Evolutionary conservation across 192 early-diverging fungal species (phyloP).

Genomic region (Allomyces macrogynus): DNA sequence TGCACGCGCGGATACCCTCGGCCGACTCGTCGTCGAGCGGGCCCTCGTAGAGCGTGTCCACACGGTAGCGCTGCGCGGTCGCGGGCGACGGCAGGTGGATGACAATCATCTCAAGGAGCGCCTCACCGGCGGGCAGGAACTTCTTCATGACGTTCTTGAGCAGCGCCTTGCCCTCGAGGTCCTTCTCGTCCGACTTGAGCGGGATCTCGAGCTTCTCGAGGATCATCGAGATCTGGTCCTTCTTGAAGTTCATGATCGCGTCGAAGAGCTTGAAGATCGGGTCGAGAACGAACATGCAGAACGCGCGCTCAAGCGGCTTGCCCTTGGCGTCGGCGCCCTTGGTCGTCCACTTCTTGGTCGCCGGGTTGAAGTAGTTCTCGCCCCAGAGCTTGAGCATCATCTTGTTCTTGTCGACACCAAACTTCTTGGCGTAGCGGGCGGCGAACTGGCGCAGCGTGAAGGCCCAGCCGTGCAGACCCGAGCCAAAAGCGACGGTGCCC

Average conservation of each 20-base stretch:
- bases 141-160: slow-evolving; percentile 93
- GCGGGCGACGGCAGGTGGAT: slow-evolving; percentile 91
- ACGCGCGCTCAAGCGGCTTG: slow-evolving; percentile 78
- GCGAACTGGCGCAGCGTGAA: slow-evolving; percentile 98
- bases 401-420: slow-evolving; percentile 85
- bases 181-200: slow-evolving; percentile 70
- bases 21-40: slow-evolving; percentile 87
- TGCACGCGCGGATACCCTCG: slow-evolving; percentile 62
- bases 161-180: slow-evolving; percentile 76
- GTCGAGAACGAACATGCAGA: slow-evolving; percentile 91
- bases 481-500: slow-evolving; percentile 93
- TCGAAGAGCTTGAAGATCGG: slow-evolving; percentile 96
- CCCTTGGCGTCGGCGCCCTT: slow-evolving; percentile 53
- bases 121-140: slow-evolving; percentile 94
- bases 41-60: slow-evolving; percentile 87
- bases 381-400: slow-evolving; percentile 96
- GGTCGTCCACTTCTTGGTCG: slow-evolving; percentile 91
- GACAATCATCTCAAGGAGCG: slow-evolving; percentile 95
- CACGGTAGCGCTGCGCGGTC: slow-evolving; percentile 80
- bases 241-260: slow-evolving; percentile 88
- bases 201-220: slow-evolving; percentile 69
- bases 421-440: slow-evolving; percentile 89
- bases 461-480: slow-evolving; percentile 97
- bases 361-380: slow-evolving; percentile 97
- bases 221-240: slow-evolving; percentile 56